Evolutionary conservation across 768 basidiomycete genomes (phyloP).

Genomic region (Hygrocybe coccinea): DNA sequence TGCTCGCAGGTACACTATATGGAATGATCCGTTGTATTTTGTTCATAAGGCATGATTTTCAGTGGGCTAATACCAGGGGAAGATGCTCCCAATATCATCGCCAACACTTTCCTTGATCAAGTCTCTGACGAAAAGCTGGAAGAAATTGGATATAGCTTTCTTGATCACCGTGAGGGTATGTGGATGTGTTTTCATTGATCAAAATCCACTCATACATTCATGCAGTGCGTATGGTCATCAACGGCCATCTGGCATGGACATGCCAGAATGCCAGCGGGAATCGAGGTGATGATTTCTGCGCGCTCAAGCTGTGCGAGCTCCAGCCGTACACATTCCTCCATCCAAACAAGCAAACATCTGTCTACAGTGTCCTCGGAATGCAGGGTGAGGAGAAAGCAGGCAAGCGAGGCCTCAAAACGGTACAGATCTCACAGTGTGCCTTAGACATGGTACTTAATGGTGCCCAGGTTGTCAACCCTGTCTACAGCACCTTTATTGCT

Average conservation of each 20-base stretch:
- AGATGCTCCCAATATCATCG: conserved; percentile 29
- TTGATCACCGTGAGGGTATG: conserved; percentile 26
- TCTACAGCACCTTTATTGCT: conserved; percentile 26
- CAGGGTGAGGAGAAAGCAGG: conserved; percentile 28
- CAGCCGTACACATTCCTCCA: conserved; percentile 26
- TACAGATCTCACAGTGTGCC: conserved; percentile 7
- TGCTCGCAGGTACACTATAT: conserved; percentile 14
- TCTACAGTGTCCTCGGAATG: conserved; percentile 21
- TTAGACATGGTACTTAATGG: background rate
- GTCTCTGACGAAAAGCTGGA: conserved; percentile 24
- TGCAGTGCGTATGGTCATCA: conserved; percentile 19
- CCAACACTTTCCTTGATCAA: conserved; percentile 28
- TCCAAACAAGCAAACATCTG: conserved; percentile 17
- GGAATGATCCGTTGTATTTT: background rate
- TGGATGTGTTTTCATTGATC: conserved; percentile 1
- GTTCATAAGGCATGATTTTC: background rate
- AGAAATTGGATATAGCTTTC: conserved; percentile 21
- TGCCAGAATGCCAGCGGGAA: conserved; percentile 27
- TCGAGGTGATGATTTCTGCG: conserved; percentile 28
- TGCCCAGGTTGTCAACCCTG: conserved; percentile 25
- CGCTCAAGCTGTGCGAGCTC: conserved; percentile 22
- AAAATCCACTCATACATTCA: background rate
- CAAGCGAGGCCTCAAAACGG: conserved; percentile 21
- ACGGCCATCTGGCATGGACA: conserved; percentile 28
- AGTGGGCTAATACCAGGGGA: conserved; percentile 24